phyloP scores from a whole-genome alignment of 768 basidiomycete genomes.

The Lactarius deliciosus region DNA sequence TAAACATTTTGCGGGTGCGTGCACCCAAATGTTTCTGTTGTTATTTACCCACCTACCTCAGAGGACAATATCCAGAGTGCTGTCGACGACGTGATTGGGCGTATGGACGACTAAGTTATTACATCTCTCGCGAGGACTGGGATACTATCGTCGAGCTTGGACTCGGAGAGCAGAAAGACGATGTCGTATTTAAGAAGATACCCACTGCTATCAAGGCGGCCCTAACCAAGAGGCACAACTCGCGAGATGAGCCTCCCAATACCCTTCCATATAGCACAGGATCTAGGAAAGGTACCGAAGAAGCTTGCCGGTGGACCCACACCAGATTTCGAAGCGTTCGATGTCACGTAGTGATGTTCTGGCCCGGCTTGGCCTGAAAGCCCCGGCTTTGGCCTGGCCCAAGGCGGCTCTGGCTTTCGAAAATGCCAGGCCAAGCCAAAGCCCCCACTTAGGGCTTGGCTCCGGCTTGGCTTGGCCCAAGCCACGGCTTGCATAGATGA shows the following conservation, averaged over 20 bases:
- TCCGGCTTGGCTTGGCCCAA: too few relatives aligned
- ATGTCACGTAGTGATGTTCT: too few relatives aligned
- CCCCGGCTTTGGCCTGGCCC: too few relatives aligned
- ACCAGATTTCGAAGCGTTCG: slow-evolving; percentile 89
- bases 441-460: too few relatives aligned
- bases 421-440: too few relatives aligned
- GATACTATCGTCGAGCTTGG: slow-evolving; percentile 94
- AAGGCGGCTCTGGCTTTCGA: too few relatives aligned
- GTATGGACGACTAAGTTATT: slow-evolving; percentile 85
- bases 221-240: slow-evolving; percentile 65
- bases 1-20: slow-evolving; percentile 84
- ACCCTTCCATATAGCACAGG: slow-evolving; percentile 86
- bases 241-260: slow-evolving; percentile 78
- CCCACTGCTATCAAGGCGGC: slow-evolving; percentile 74
- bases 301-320: slow-evolving; percentile 67
- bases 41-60: too few relatives aligned
- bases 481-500: too few relatives aligned
- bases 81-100: slow-evolving; percentile 73
- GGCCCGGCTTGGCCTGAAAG: too few relatives aligned
- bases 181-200: slow-evolving; percentile 78
- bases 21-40: slow-evolving; percentile 66
- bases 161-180: slow-evolving; percentile 75
- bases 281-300: slow-evolving; percentile 79
- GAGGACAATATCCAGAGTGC: slow-evolving; percentile 51
- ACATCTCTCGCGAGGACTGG: slow-evolving; percentile 92